Percentiles rank a stretch among this genome's conserved stretches.
These are phyloP conservation scores for Phytomonas sp. DNA, from an alignment of 208 protist species.

Conservation along the genomic window DNA sequence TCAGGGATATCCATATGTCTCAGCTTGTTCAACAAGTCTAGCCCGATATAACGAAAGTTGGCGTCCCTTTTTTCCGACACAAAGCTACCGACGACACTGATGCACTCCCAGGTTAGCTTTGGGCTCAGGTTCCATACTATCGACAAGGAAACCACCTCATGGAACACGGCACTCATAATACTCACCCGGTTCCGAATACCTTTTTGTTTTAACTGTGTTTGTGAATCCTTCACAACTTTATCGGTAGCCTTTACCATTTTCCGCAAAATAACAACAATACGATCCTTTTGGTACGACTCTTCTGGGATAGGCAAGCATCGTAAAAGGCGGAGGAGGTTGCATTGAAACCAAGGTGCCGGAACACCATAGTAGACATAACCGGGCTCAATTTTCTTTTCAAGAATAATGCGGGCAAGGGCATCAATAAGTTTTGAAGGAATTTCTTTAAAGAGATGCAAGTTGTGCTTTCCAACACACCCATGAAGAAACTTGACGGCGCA, in stretches of 20 bases:
- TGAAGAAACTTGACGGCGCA: conserved; percentile 89
- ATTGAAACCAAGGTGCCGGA: conserved; percentile 97
- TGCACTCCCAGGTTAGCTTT: conserved; percentile 71
- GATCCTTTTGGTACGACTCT: conserved; percentile 39
- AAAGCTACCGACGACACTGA: conserved; percentile 82
- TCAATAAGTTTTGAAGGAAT: conserved; percentile 72
- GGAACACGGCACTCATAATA: conserved; percentile 94
- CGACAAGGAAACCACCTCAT: conserved; percentile 93
- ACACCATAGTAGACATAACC: conserved; percentile 98
- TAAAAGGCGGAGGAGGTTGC: conserved; percentile 95
- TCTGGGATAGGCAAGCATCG: conserved; percentile 90
- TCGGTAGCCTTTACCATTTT: conserved; percentile 84
- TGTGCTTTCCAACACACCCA: conserved; percentile 70
- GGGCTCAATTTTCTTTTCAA: conserved; percentile 78
- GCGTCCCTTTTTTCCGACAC: conserved; percentile 85
- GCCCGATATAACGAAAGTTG: conserved; percentile 87
- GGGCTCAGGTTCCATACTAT: conserved; percentile 86
- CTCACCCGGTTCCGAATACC: conserved; percentile 94
- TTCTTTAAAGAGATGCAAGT: conserved; percentile 49
- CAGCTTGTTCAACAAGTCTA: conserved; percentile 74
- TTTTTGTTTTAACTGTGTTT: conserved; percentile 73
- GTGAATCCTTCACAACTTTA: conserved; percentile 77
- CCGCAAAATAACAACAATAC: conserved; percentile 54
- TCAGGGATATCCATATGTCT: conserved; percentile 40
- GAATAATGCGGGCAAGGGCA: conserved; percentile 72